phyloP scores from a whole-genome alignment of 2,329 filamentous ascomycete genomes.

The Colletotrichum kahawae region DNA sequence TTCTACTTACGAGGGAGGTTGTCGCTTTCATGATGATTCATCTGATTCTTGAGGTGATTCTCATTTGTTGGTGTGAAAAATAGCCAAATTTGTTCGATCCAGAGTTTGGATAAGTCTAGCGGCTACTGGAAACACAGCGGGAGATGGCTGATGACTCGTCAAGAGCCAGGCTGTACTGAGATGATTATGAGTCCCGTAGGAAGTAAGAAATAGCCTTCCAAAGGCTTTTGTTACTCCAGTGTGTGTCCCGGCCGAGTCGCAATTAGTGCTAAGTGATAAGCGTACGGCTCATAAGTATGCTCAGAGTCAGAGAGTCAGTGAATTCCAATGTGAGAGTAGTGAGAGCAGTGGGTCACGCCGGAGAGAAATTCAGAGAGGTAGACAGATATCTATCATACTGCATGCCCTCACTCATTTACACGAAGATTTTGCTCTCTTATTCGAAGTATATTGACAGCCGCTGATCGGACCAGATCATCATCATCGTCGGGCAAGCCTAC shows the following conservation, averaged over 20 bases:
- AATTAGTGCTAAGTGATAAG: neutral
- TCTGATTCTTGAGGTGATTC: neutral
- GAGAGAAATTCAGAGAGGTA: neutral
- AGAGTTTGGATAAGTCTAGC: neutral
- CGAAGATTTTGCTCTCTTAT: too few species aligned
- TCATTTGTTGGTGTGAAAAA: neutral
- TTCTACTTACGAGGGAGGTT: neutral
- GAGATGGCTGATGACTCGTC: neutral
- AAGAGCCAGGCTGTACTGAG: neutral
- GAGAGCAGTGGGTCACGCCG: neutral
- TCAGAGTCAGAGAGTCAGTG: too few species aligned
- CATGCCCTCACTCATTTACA: too few species aligned
- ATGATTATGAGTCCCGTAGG: neutral
- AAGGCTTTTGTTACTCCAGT: neutral
- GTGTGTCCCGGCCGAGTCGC: neutral
- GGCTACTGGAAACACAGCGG: neutral
- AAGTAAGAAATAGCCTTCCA: neutral
- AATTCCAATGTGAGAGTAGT: neutral
- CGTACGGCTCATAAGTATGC: neutral
- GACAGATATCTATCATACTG: neutral
- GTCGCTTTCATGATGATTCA: neutral
- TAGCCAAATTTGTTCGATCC: neutral
- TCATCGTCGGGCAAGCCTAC: too few species aligned
- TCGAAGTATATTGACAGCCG: too few species aligned
- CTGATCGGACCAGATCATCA: too few species aligned